Evolutionary conservation across 495 filamentous ascomycete genomes (phyloP).

Genomic region (Penicillium atrosanguineum): DNA sequence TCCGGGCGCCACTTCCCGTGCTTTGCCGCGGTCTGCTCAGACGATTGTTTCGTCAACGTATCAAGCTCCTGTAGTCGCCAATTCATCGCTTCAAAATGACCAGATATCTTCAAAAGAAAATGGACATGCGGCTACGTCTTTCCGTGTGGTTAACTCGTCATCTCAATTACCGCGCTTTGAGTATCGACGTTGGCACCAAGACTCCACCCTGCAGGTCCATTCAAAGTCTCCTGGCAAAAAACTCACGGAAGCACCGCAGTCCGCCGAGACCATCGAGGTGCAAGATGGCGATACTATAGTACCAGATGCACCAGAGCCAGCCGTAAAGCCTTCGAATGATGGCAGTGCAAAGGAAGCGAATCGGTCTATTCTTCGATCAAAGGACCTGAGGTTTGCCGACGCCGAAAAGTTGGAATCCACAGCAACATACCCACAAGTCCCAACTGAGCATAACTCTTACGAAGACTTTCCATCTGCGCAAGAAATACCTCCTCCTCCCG

Average conservation of each 20-base stretch:
- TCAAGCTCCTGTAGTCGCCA: neutral
- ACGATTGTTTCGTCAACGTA: neutral
- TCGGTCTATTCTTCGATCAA: slow-evolving; percentile 2
- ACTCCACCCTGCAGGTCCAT: neutral
- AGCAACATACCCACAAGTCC: neutral
- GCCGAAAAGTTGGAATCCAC: slow-evolving; percentile 4
- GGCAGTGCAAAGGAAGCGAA: neutral
- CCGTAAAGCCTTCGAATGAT: neutral
- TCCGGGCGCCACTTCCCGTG: neutral
- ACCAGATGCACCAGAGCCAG: neutral
- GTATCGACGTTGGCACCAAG: slow-evolving; percentile 35
- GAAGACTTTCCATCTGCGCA: slow-evolving; percentile 44
- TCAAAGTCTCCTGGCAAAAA: neutral
- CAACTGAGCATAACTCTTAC: slow-evolving; percentile 25
- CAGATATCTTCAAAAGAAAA: neutral
- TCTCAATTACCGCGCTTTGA: slow-evolving; percentile 47
- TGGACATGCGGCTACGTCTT: slow-evolving; percentile 18
- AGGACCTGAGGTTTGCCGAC: slow-evolving; percentile 19
- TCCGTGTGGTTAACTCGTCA: slow-evolving; percentile 38
- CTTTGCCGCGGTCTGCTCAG: neutral
- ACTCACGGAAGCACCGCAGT: neutral
- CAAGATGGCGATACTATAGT: neutral
- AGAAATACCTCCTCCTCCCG: slow-evolving; percentile 22
- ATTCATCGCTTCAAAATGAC: neutral
- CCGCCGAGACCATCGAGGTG: neutral